Conservation (phyloP, 1,284 basidiomycete genomes). For the Apiotrichum sp. region DNA sequence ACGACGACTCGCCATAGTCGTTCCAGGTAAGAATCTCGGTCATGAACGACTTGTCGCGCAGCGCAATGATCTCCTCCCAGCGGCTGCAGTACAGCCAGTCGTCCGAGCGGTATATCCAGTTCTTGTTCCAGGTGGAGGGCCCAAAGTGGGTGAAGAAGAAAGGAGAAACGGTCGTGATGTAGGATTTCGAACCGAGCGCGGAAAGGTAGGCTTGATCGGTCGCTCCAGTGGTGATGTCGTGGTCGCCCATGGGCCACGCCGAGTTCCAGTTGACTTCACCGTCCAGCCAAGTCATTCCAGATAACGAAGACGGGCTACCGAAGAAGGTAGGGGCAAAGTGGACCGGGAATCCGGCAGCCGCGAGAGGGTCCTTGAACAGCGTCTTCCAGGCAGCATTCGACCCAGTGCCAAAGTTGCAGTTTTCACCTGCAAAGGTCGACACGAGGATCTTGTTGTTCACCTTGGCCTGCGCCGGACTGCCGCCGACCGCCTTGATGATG, state of each 20-base stretch:
- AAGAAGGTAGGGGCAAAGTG: slow-evolving; percentile 46
- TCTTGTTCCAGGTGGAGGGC: slow-evolving; percentile 39
- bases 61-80: slow-evolving; percentile 41
- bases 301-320: slow-evolving; percentile 29
- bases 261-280: slow-evolving; percentile 49
- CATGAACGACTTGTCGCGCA: slow-evolving; percentile 31
- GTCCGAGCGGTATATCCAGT: slow-evolving; percentile 46
- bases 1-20: slow-evolving; percentile 48
- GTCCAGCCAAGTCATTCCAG: slow-evolving; percentile 35
- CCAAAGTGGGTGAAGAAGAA: slow-evolving; percentile 46
- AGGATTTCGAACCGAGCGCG: slow-evolving; percentile 33
- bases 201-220: slow-evolving; percentile 29
- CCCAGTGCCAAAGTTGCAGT: slow-evolving; percentile 61
- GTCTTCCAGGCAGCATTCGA: slow-evolving; percentile 30
- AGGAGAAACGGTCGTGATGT: slow-evolving; percentile 46
- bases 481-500: slow-evolving; percentile 56
- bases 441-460: slow-evolving; percentile 56
- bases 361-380: slow-evolving; percentile 10
- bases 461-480: slow-evolving; percentile 61
- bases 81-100: slow-evolving; percentile 43
- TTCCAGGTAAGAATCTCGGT: slow-evolving; percentile 35
- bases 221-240: slow-evolving; percentile 21
- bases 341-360: slow-evolving; percentile 18
- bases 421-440: slow-evolving; percentile 69
- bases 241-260: slow-evolving; percentile 46